Evolutionary conservation across 164 flowering plant genomes (phyloP), one percentile per base, ranked within the genome.

Genomic region (Saururus chinensis): DNA sequence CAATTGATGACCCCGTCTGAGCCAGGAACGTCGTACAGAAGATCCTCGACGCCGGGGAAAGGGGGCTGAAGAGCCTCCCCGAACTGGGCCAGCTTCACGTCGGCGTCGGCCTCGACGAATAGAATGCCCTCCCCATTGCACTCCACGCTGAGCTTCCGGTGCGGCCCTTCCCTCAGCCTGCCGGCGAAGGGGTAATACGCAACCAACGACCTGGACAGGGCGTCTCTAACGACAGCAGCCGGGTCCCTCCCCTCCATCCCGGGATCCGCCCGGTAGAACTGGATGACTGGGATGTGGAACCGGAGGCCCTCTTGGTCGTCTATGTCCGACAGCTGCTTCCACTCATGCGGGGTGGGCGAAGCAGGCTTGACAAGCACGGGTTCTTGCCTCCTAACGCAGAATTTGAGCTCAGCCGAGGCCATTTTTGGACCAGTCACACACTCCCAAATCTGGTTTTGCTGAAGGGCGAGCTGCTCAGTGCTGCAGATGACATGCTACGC

Each of bases 21-120:
- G 22, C 77, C 81, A 19, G 79, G 77, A 26, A 78, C 77, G 30
- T 75, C 74, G 51, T n/a, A 73, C 17, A 78, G 70, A 21, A 78
- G 74, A 40, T 75, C 71, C 53, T 79, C 76, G 53, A 66, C 54
- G 41, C 73, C 68, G 1, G 78, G 80, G 56, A 79, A 76, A 8
- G 82, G 80, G 37, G 80, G 82, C 49, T 59, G 69, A 49, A 74
- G 78, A 13, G 3, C 45, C 0, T 74, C 70, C 1, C 77, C 74
- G 56, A 76, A 70, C 49, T 79, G 57, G 40, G 67, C 35, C 9
- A 79, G 64, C 57, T 37, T 51, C 4, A 68, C 64, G 40, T 68
- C 61, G 0, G 75, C 71, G 22, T 72, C 71, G 6, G 63, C 71
- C 66, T 68, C 75, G 3, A 68, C 41, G 53, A 68, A 72, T 48